Evolutionary conservation across 2,329 filamentous ascomycete species (phyloP).

Genomic region (Fusarium mangiferae): DNA sequence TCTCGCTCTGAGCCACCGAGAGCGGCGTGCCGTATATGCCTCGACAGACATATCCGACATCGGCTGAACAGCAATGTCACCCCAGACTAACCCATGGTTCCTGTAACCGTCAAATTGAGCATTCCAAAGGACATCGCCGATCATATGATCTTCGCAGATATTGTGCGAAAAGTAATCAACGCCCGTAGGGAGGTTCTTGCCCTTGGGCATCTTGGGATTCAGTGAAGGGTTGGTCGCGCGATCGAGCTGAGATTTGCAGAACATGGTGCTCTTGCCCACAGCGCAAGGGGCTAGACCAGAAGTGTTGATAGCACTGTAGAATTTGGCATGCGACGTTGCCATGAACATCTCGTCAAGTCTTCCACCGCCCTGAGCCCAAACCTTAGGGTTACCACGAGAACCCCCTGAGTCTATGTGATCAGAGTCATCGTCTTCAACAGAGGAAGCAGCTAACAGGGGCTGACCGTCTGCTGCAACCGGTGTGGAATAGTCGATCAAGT

Average conservation of each 20-base stretch:
- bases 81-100: slow-evolving; percentile 86
- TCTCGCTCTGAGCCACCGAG: slow-evolving; percentile 90
- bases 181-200: slow-evolving; percentile 65
- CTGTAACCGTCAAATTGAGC: slow-evolving; percentile 70
- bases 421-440: slow-evolving; percentile 42
- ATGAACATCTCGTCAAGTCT: slow-evolving; percentile 95
- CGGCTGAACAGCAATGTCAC: slow-evolving; percentile 90
- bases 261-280: slow-evolving; percentile 98
- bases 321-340: slow-evolving; percentile 92
- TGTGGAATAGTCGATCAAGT: slow-evolving; percentile 60
- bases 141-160: slow-evolving; percentile 97
- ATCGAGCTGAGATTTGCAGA: slow-evolving; percentile 89
- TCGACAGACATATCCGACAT: slow-evolving; percentile 81
- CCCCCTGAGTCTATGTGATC: slow-evolving; percentile 31
- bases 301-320: slow-evolving; percentile 97
- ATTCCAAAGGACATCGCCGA: slow-evolving; percentile 91
- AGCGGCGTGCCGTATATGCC: slow-evolving; percentile 82
- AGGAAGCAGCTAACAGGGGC: slow-evolving; percentile 49
- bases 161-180: slow-evolving; percentile 95
- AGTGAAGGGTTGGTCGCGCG: slow-evolving; percentile 67
- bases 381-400: slow-evolving; percentile 41
- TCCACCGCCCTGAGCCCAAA: slow-evolving; percentile 71
- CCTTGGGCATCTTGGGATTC: slow-evolving; percentile 55
- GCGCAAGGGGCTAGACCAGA: slow-evolving; percentile 91
- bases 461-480: slow-evolving; percentile 35